Conservation (phyloP, 257 asterid species). For the Marsdenia floribunda region DNA sequence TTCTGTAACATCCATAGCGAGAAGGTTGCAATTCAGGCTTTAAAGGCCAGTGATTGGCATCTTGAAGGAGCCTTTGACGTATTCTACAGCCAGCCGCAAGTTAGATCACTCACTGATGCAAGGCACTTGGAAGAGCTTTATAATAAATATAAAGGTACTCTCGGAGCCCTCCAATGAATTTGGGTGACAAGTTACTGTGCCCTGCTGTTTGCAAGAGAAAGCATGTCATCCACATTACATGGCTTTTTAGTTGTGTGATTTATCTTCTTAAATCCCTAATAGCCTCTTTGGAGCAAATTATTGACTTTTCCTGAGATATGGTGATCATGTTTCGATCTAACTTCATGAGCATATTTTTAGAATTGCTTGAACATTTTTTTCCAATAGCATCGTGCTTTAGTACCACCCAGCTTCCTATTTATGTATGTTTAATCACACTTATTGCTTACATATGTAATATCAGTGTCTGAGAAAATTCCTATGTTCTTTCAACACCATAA, state of each 20-base stretch:
- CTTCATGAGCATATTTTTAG: background rate
- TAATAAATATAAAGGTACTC: conserved; percentile 82
- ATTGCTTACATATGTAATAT: background rate
- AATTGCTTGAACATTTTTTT: background rate
- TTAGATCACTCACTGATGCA: conserved; percentile 70
- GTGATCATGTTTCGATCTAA: background rate
- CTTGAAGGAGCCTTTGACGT: conserved; percentile 96
- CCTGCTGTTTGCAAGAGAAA: background rate
- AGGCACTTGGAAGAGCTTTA: conserved; percentile 91
- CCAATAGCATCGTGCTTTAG: background rate
- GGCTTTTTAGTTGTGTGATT: background rate
- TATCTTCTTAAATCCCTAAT: too few species aligned
- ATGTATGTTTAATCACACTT: background rate
- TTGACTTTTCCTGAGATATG: background rate
- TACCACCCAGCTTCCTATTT: background rate
- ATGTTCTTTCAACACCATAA: background rate
- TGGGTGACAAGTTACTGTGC: background rate
- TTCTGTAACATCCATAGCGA: conserved; percentile 53
- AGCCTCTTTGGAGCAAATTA: too few species aligned
- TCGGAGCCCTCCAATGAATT: conserved; percentile 5
- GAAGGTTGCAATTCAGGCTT: conserved; percentile 75
- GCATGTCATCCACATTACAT: background rate
- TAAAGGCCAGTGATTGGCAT: conserved; percentile 93
- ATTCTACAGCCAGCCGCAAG: conserved; percentile 82
- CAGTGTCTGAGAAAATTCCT: background rate